phyloP scores from a whole-genome alignment of 1,139 yeast species.

The Diutina rugosa region DNA sequence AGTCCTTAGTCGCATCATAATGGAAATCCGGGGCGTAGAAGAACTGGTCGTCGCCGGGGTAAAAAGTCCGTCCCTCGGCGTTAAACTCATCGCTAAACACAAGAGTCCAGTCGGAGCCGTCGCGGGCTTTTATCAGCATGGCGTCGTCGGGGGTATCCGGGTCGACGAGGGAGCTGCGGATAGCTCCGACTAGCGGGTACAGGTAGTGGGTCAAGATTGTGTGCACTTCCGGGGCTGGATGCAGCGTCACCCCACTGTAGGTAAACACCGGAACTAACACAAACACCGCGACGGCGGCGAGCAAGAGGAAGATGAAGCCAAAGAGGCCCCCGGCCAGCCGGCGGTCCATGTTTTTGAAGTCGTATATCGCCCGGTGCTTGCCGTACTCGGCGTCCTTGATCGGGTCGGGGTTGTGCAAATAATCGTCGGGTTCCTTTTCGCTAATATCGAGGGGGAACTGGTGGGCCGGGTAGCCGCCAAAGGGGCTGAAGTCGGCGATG shows the following conservation, averaged over 20 bases:
- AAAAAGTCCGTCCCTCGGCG: slow-evolving; percentile 1
- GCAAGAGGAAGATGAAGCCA: slow-evolving; percentile 41
- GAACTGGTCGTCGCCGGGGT: slow-evolving; percentile 2
- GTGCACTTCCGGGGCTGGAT: slow-evolving; percentile 4
- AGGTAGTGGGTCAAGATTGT: not conserved
- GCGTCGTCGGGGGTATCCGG: slow-evolving; percentile 1
- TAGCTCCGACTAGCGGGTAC: not conserved
- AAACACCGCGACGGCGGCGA: slow-evolving; percentile 56
- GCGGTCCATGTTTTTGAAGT: slow-evolving; percentile 46
- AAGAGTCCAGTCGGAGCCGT: not conserved
- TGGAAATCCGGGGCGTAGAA: slow-evolving; percentile 2
- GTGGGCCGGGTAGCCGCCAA: slow-evolving; percentile 89
- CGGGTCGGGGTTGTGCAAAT: slow-evolving; percentile 87
- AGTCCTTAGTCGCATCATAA: slow-evolving; percentile 1
- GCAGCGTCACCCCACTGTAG: slow-evolving; percentile 46
- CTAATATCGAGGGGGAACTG: slow-evolving; percentile 78
- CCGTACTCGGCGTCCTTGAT: slow-evolving; percentile 74
- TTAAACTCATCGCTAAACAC: slow-evolving; percentile 2
- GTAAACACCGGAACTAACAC: slow-evolving; percentile 65
- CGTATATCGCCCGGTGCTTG: slow-evolving; percentile 44
- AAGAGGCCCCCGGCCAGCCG: slow-evolving; percentile 44
- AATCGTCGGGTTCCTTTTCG: slow-evolving; percentile 87
- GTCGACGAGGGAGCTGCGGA: not conserved
- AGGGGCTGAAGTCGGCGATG: slow-evolving; percentile 28
- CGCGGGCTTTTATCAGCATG: not conserved